Conservation (phyloP, 2,329 filamentous ascomycete genomes). For the Apiospora hydei region DNA sequence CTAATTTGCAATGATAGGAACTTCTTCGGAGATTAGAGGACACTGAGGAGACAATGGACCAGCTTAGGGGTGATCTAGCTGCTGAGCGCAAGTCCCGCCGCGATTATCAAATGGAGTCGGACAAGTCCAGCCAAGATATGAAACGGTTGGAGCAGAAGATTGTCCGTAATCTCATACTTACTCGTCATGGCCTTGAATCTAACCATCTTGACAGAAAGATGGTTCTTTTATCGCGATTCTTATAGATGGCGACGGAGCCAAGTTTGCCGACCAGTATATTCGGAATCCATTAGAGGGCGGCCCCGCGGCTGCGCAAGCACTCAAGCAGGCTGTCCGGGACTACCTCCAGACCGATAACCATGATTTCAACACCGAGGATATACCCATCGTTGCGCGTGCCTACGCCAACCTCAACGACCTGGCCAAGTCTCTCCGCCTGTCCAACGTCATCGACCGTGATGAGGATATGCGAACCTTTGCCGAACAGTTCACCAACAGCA, state of each 20-base stretch:
- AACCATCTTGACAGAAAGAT: slow-evolving; percentile 35
- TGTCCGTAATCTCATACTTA: slow-evolving; percentile 21
- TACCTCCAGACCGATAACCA: slow-evolving; percentile 34
- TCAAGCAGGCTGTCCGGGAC: slow-evolving; percentile 43
- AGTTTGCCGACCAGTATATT: slow-evolving; percentile 43
- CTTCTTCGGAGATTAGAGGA: slow-evolving; percentile 26
- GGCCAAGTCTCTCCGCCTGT: slow-evolving; percentile 42
- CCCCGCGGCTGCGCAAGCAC: slow-evolving; percentile 39
- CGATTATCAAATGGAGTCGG: slow-evolving; percentile 28
- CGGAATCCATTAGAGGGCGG: slow-evolving; percentile 39
- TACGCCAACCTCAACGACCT: slow-evolving; percentile 46
- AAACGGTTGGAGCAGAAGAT: slow-evolving; percentile 26
- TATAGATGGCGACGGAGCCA: slow-evolving; percentile 45
- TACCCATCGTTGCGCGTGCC: slow-evolving; percentile 42
- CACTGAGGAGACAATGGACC: slow-evolving; percentile 22
- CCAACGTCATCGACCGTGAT: slow-evolving; percentile 41
- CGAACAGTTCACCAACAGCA: slow-evolving; percentile 44
- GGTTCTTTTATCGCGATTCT: slow-evolving; percentile 43
- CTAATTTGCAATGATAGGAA: slow-evolving; percentile 20
- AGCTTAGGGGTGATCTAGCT: slow-evolving; percentile 26
- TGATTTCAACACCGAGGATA: slow-evolving; percentile 37
- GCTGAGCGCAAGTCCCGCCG: slow-evolving; percentile 29
- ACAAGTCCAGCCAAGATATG: slow-evolving; percentile 18
- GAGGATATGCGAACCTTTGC: slow-evolving; percentile 43
- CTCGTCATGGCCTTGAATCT: not conserved